These are phyloP conservation scores for Thuidium tamariscinum DNA, from an alignment of 225 moss, liverwort and hornwort species.

Conservation along the genomic window DNA sequence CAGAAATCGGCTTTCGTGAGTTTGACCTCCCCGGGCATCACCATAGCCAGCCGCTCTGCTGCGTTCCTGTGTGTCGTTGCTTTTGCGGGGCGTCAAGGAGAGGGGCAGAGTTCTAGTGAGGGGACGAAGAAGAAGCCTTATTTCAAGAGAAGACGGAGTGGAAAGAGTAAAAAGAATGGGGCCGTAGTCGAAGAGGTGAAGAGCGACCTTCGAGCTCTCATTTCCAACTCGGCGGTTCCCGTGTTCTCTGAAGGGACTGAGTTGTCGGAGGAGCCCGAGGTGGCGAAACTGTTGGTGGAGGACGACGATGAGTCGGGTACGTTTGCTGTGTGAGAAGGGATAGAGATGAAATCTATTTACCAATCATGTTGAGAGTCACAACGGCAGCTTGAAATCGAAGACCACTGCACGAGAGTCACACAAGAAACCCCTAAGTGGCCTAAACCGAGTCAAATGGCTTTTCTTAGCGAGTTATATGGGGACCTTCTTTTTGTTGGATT, in stretches of 20 bases:
- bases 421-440: neutral
- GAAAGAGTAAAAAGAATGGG: slow-evolving; percentile 7
- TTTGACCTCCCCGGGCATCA: slow-evolving; percentile 9
- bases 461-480: neutral
- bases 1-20: neutral
- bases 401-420: neutral
- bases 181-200: neutral
- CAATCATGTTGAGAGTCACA: neutral
- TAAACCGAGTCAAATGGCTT: neutral
- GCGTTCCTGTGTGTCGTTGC: slow-evolving; percentile 29
- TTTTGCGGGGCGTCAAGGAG: slow-evolving; percentile 17
- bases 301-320: slow-evolving; percentile 7
- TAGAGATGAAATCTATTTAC: neutral
- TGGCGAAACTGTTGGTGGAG: neutral
- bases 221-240: slow-evolving; percentile 34
- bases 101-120: slow-evolving; percentile 1
- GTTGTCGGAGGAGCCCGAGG: neutral
- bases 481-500: neutral
- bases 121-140: slow-evolving; percentile 10
- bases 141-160: slow-evolving; percentile 11
- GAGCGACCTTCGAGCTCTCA: slow-evolving; percentile 31
- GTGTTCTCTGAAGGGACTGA: slow-evolving; percentile 18
- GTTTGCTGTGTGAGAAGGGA: neutral
- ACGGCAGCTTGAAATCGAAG: neutral
- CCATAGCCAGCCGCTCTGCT: slow-evolving; percentile 22